Evolutionary conservation across 2,329 filamentous ascomycete species (phyloP).

Genomic region (Aspergillus bombycis): DNA sequence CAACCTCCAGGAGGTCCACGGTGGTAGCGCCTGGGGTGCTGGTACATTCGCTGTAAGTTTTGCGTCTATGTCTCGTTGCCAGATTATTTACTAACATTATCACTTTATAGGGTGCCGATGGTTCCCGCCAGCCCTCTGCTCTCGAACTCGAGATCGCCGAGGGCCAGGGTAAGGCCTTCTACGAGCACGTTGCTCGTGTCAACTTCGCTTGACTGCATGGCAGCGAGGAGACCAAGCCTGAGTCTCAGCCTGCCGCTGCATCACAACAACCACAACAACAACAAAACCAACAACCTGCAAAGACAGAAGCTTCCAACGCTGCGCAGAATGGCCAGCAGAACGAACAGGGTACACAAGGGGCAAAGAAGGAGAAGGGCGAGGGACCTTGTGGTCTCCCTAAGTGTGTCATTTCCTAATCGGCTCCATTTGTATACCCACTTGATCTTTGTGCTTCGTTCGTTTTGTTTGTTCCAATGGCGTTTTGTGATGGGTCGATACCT

Average conservation of each 20-base stretch:
- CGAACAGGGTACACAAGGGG: conserved; percentile 30
- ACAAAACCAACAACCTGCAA: conserved; percentile 21
- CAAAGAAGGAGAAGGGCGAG: conserved; percentile 56
- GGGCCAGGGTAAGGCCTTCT: conserved; percentile 85
- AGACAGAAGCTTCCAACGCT: conserved; percentile 20
- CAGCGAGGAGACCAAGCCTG: conserved; percentile 40
- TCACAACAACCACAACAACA: conserved; percentile 18
- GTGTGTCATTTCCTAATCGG: conserved; percentile 65
- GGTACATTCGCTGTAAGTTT: conserved; percentile 76
- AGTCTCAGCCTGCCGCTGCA: conserved; percentile 33
- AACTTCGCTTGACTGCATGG: conserved; percentile 79
- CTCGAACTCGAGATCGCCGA: conserved; percentile 79
- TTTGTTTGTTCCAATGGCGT: conserved; percentile 10
- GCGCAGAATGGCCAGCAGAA: conserved; percentile 31
- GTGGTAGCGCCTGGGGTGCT: conserved; percentile 89
- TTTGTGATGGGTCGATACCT: conserved; percentile 8
- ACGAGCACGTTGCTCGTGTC: conserved; percentile 72
- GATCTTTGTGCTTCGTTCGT: not conserved
- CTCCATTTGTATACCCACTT: conserved; percentile 14
- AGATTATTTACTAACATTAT: not conserved
- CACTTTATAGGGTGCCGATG: conserved; percentile 61
- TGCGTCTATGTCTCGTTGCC: not conserved
- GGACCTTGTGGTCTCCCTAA: conserved; percentile 75
- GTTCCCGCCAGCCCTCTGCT: conserved; percentile 76
- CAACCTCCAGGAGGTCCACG: conserved; percentile 77